Evolutionary conservation across 208 protist species (phyloP), one percentile per base, ranked within the genome.

Genomic region (Wallacemonas sp.): DNA sequence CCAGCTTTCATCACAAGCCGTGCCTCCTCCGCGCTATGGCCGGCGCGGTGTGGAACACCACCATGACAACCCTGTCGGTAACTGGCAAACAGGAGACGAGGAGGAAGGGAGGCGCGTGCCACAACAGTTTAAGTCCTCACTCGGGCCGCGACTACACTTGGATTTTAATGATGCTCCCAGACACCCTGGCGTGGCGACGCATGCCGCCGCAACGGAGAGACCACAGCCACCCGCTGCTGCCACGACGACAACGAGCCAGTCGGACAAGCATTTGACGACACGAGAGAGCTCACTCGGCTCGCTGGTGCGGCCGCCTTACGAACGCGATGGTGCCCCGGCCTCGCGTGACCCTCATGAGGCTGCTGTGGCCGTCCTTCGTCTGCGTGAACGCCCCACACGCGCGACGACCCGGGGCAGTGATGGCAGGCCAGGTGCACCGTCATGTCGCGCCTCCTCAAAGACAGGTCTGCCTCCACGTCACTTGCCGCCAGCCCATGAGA

Each of bases 401-500:
- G 6, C 21, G 28, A 58, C 28, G 24, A 14, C 31, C 5, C 31
- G 30, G 5, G 4, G 17, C 8, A 27, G 47, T 11, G 47, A 8
- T 2, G 51, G 30, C 30, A 6, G 9, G 36, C 36, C 30, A 5
- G 28, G 30, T n/a, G 24, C 30, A 6, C 30, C 30, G 26, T 39
- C 51, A 6, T 4, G 17, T 9, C 51, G 51, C 30, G 34, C 51
- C 5, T 58, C 51, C 12, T 58, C 51, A 12, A 58, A 38, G 31
- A 9, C 51, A 2, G 51, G 51, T 3, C 51, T 58, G n/a, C 51
- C 51, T 9, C 51, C 51, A 26, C 51, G 51, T 31, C 51, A 58
- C 31, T 62, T 79, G 19, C 72, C 71, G 2, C 8, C 71, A 2
- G 17, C 33, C 0, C 42, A 68, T 5, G 75, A 75, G 12, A 47